Percentiles rank a stretch among this genome's conserved stretches.
These are phyloP conservation scores for Silene noctiflora DNA, from an alignment of 179 eudicot genomes.

Conservation along the genomic window DNA sequence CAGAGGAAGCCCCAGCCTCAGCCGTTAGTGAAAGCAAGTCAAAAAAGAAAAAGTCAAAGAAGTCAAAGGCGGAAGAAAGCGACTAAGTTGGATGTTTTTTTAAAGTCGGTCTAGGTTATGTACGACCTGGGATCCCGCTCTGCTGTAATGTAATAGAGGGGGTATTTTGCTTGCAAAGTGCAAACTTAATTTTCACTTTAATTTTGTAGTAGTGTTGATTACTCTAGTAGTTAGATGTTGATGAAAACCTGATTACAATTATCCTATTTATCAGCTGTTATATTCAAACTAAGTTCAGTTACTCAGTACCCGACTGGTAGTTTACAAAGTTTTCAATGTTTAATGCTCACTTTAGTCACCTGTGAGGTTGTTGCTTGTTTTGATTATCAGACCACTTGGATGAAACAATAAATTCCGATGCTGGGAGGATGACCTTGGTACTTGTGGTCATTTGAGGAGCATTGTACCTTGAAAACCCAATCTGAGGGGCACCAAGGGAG, in stretches of 20 bases:
- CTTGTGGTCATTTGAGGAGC: neutral
- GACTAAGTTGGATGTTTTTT: slow-evolving; percentile 1
- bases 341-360: neutral
- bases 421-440: neutral
- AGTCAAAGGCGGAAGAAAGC: slow-evolving; percentile 21
- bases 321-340: neutral
- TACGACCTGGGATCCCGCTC: neutral
- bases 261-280: neutral
- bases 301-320: neutral
- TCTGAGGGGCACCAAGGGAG: too few relatives aligned
- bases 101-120: neutral
- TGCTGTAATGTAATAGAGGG: neutral
- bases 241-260: neutral
- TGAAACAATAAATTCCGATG: neutral
- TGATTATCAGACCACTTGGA: neutral
- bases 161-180: neutral
- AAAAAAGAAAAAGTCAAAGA: slow-evolving; percentile 34
- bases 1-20: slow-evolving; percentile 30
- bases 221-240: neutral
- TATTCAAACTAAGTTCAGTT: neutral
- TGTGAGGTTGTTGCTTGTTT: neutral
- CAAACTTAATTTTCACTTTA: neutral
- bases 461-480: too few relatives aligned
- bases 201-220: neutral
- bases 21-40: slow-evolving; percentile 25